A percentile compares a stretch with the other conserved stretches of the same genome.
Conservation (phyloP, 441 rosid species). For the Hura crepitans region DNA sequence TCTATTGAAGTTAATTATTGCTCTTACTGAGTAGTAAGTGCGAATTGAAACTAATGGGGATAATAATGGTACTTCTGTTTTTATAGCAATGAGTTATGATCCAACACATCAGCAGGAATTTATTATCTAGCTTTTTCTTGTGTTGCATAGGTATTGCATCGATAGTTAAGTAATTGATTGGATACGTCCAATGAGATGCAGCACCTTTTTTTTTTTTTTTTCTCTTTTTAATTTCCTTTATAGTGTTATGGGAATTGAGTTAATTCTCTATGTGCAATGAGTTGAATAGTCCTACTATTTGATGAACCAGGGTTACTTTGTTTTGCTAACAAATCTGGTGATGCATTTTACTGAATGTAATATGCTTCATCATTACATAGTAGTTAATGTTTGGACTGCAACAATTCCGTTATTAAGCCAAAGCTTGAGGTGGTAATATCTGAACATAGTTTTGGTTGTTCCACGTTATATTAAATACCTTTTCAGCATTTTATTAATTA, state of each 20-base stretch:
- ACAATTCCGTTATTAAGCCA: neutral
- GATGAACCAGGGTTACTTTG: neutral
- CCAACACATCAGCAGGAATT: neutral
- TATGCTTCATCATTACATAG: neutral
- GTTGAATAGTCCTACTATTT: conserved; percentile 6
- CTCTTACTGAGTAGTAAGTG: neutral
- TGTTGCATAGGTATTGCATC: neutral
- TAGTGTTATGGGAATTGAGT: neutral
- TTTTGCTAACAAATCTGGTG: neutral
- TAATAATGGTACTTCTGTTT: conserved; percentile 7
- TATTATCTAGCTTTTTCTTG: neutral
- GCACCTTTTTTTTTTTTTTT: no score
- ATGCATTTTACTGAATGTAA: no score
- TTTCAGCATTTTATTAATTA: no score
- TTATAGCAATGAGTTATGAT: conserved; percentile 8
- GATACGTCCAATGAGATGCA: neutral
- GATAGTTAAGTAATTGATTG: neutral
- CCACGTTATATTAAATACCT: neutral
- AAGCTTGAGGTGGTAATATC: neutral
- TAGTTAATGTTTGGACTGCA: neutral
- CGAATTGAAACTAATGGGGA: neutral
- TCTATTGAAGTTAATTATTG: conserved; percentile 1
- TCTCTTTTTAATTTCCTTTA: conserved; percentile 8
- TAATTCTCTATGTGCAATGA: conserved; percentile 6
- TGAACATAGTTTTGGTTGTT: neutral